Percentiles rank a stretch among this genome's conserved stretches.
These are phyloP conservation scores for Cytidiella melzeri DNA, from an alignment of 768 basidiomycete species.

Conservation along the genomic window DNA sequence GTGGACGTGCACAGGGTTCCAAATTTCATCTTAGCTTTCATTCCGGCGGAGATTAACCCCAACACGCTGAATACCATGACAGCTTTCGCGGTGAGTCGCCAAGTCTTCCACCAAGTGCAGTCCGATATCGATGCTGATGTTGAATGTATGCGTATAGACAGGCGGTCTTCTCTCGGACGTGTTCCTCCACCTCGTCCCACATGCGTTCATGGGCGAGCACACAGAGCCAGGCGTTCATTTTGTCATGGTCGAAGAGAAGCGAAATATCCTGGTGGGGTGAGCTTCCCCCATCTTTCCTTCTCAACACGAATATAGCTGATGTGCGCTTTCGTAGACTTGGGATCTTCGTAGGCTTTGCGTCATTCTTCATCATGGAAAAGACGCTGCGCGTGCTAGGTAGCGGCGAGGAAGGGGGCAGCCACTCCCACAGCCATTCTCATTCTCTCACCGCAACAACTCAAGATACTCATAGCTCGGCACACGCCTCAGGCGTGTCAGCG, in stretches of 20 bases:
- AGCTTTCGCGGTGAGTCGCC: slow-evolving; percentile 70
- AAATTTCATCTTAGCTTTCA: slow-evolving; percentile 92
- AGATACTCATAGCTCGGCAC: too few species aligned
- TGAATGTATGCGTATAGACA: slow-evolving; percentile 41
- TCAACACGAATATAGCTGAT: background rate
- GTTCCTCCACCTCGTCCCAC: slow-evolving; percentile 87
- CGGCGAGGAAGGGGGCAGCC: slow-evolving; percentile 43
- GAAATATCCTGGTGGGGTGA: slow-evolving; percentile 87
- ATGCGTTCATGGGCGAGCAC: slow-evolving; percentile 87
- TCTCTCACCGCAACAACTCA: slow-evolving; percentile 48
- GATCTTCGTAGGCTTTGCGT: slow-evolving; percentile 81
- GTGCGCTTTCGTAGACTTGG: slow-evolving; percentile 45
- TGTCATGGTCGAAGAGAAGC: slow-evolving; percentile 83
- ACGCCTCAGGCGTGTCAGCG: slow-evolving; percentile 43
- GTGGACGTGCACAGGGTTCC: slow-evolving; percentile 53
- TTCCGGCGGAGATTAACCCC: slow-evolving; percentile 80
- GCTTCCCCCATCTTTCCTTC: slow-evolving; percentile 9
- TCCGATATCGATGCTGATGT: slow-evolving; percentile 5
- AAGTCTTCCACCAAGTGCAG: background rate
- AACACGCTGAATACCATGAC: slow-evolving; percentile 92
- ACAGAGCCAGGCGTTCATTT: slow-evolving; percentile 67
- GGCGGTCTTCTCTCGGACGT: slow-evolving; percentile 92
- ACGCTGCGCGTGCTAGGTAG: slow-evolving; percentile 74
- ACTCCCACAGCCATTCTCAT: slow-evolving; percentile 51
- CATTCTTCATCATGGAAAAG: slow-evolving; percentile 94